Evolutionary conservation across 345 rosid species (phyloP).

Genomic region (Eucalyptus grandis): DNA sequence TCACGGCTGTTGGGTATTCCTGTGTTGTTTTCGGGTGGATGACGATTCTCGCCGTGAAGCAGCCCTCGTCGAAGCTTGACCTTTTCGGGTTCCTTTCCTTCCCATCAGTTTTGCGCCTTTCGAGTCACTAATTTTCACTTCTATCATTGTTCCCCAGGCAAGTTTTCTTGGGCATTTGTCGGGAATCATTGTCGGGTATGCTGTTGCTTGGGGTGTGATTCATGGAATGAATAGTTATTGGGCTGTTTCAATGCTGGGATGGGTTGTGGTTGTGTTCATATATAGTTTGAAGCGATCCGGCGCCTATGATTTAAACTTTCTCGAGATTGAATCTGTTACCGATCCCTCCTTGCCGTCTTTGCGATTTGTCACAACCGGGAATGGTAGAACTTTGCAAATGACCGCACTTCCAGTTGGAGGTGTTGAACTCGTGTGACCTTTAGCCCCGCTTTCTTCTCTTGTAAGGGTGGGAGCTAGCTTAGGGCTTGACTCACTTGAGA

Average conservation of each 20-base stretch:
- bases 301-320: slow-evolving; percentile 68
- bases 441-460: neutral
- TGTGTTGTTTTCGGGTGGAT: slow-evolving; percentile 99
- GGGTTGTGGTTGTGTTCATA: slow-evolving; percentile 60
- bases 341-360: slow-evolving; percentile 85
- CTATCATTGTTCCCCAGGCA: slow-evolving; percentile 97
- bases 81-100: slow-evolving; percentile 92
- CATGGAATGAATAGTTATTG: slow-evolving; percentile 95
- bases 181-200: slow-evolving; percentile 86
- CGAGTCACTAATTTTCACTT: slow-evolving; percentile 87
- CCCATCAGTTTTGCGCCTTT: slow-evolving; percentile 97
- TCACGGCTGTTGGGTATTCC: slow-evolving; percentile 96
- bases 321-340: slow-evolving; percentile 80
- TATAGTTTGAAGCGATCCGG: slow-evolving; percentile 88
- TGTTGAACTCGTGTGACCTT: slow-evolving; percentile 42
- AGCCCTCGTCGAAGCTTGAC: slow-evolving; percentile 85
- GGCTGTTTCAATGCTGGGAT: slow-evolving; percentile 84
- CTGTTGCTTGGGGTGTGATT: slow-evolving; percentile 89
- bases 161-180: slow-evolving; percentile 95
- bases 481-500: neutral
- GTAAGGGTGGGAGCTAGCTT: neutral
- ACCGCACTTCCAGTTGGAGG: slow-evolving; percentile 55
- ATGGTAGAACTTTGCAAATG: slow-evolving; percentile 71
- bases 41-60: slow-evolving; percentile 91
- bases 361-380: slow-evolving; percentile 49